phyloP scores from a whole-genome alignment of 495 filamentous ascomycete species.

The Penicillium riverlandense region DNA sequence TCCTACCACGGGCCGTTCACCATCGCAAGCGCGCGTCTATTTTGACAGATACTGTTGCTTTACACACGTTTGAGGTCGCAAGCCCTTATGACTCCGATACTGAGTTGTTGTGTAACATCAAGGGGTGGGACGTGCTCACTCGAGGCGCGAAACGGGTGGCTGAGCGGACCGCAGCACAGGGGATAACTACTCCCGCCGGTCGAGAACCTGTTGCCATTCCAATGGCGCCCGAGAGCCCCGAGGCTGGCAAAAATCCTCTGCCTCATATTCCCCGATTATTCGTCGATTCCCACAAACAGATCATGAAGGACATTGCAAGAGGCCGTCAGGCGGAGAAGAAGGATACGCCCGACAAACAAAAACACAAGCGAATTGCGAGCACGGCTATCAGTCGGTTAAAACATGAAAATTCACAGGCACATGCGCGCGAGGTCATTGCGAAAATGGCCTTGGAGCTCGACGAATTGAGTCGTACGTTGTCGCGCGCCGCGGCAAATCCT shows the following conservation, averaged over 20 bases:
- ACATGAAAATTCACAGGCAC: constrained; percentile 18
- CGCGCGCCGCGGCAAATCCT: constrained; percentile 23
- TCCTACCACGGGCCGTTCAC: constrained; percentile 46
- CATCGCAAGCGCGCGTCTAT: constrained; percentile 47
- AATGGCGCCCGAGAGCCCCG: constrained; percentile 13
- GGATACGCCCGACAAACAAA: constrained; percentile 1
- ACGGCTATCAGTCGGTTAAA: constrained; percentile 24
- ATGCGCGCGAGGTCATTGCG: constrained; percentile 18
- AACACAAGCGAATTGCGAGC: constrained; percentile 1
- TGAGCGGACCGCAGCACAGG: constrained; percentile 22
- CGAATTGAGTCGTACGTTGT: constrained; percentile 19
- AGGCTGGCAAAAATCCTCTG: constrained; percentile 1
- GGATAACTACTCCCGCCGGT: constrained; percentile 28
- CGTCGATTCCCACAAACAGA: constrained; percentile 13
- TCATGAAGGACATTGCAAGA: constrained; percentile 3
- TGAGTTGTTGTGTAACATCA: constrained; percentile 1
- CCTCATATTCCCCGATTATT: constrained; percentile 15
- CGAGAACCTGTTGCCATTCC: constrained; percentile 21
- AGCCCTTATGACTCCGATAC: constrained; percentile 8
- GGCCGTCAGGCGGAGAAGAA: neutral
- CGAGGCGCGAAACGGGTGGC: constrained; percentile 28
- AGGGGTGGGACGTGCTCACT: constrained; percentile 20
- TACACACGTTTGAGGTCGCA: constrained; percentile 43
- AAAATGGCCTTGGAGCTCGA: constrained; percentile 19
- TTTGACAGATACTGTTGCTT: constrained; percentile 46